Base-by-base conservation (phyloP, 2,329 filamentous ascomycete genomes). In the Clonostachys rosea region DNA sequence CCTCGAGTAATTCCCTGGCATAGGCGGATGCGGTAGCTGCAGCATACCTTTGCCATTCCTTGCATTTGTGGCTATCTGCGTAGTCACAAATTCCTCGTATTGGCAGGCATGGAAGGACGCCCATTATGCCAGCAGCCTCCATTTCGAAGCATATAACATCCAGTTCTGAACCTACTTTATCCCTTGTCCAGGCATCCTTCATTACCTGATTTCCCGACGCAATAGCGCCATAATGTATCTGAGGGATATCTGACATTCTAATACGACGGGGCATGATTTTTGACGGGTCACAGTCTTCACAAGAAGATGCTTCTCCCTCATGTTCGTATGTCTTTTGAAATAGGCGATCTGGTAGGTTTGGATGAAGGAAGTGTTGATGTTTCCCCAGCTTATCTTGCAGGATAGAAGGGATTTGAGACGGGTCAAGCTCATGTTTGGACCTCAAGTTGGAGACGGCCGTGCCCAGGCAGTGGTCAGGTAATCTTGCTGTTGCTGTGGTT, bases 51-150 rank as follows among this genome's bases (percentile, higher is more conserved):
- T 67, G 61, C 66, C 65, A 70, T 16, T 18, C 16, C 7, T 70
- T 60, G 36, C 56, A 59, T 48, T 70, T 70, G 49, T 70, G 65
- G 1, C 56, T 60, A 50, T 71, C 67, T 5, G 64, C 58, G 45
- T 69, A 70, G 42, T 67, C 62, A 35, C 60, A 70, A 2, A 70
- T 63, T 1, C 65, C 66, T 6, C 64, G 57, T 16, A 70, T 63
- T 0, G 61, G 54, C 1, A 69, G 41, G 37, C 61, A 68, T 1
- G 58, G 59, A 5, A 64, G 51, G 1, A 46, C 48, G 7, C 53
- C 49, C 44, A 54, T 52, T 1, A 61, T 33, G 1, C 60, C 60
- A 1, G 60, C 59, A 0, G 56, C 55, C 40, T 61, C 59, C 60
- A 61, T 63, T 44, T 62, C 60, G 30, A 62, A 54, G 10, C 56